A percentile compares a stretch with the other conserved stretches of the same genome.
Evolutionary conservation across 768 basidiomycete species (phyloP).

Genomic region (Suillus spraguei): DNA sequence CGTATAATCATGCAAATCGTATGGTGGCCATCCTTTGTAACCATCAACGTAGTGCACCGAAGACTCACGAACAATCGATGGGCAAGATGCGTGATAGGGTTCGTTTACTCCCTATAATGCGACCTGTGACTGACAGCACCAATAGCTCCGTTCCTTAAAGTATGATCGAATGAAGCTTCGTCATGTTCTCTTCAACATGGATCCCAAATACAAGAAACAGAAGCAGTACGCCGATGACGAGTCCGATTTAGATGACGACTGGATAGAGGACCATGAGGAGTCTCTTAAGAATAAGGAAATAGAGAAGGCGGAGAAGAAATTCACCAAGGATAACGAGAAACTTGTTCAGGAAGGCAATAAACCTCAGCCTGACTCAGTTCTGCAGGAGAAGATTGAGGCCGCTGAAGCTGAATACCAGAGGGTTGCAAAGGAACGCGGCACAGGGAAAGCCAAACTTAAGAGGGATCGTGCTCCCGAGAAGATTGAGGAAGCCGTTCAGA

Average conservation of each 20-base stretch:
- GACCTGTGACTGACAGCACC: conserved; percentile 4
- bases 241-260: conserved; percentile 94
- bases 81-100: conserved; percentile 93
- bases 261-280: conserved; percentile 80
- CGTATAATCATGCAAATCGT: conserved; percentile 97
- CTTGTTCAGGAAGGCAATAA: conserved; percentile 70
- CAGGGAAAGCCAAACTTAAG: conserved; percentile 65
- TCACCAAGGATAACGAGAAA: conserved; percentile 92
- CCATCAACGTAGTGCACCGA: conserved; percentile 94
- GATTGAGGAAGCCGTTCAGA: conserved; percentile 77
- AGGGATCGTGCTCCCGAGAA: conserved; percentile 73
- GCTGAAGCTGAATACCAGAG: conserved; percentile 79
- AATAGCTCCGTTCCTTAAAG: conserved; percentile 85
- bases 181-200: conserved; percentile 77
- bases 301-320: conserved; percentile 92
- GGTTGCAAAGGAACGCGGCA: conserved; percentile 82
- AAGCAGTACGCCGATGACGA: conserved; percentile 79
- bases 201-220: conserved; percentile 82
- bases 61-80: conserved; percentile 93
- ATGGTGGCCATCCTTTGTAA: conserved; percentile 98
- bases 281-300: conserved; percentile 76
- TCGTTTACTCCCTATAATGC: conserved; percentile 23
- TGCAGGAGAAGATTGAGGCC: conserved; percentile 67
- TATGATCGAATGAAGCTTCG: conserved; percentile 98
- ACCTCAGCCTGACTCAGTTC: conserved; percentile 56